Percentiles rank a stretch among this genome's conserved stretches.
Evolutionary conservation across 169 alveolate species (phyloP).

Genomic region (Plasmodium knowlesi): DNA sequence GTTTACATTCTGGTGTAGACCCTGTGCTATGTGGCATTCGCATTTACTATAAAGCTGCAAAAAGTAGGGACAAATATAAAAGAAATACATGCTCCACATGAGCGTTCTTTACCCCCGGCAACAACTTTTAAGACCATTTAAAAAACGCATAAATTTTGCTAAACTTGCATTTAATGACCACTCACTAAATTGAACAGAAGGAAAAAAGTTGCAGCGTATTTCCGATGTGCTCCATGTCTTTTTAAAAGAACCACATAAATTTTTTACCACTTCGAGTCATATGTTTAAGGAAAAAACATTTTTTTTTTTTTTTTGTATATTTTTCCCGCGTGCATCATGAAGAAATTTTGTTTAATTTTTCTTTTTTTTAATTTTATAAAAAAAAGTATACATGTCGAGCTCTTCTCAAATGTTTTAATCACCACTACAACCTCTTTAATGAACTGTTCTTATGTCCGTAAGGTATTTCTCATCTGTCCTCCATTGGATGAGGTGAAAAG

Average conservation of each 20-base stretch:
- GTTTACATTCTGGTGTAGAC: not conserved
- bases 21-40: not conserved
- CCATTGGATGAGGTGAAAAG: not conserved
- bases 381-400: not conserved
- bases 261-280: not conserved
- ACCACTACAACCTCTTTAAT: not conserved
- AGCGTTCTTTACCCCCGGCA: not conserved
- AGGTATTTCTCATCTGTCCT: not conserved
- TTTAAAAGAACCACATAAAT: not conserved
- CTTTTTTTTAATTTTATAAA: not conserved
- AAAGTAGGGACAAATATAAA: not conserved
- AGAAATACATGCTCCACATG: not conserved
- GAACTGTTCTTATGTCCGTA: not conserved
- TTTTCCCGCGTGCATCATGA: not conserved
- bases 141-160: not conserved
- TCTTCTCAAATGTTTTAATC: not conserved
- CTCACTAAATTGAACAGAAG: not conserved
- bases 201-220: not conserved
- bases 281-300: not conserved
- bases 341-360: not conserved
- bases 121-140: not conserved
- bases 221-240: not conserved
- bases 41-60: not conserved
- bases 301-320: not conserved
- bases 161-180: not conserved